A percentile compares a stretch with the other conserved stretches of the same genome.
phyloP scores from a whole-genome alignment of 108 stramenopile genomes.

The Aureococcus anophagefferens region DNA sequence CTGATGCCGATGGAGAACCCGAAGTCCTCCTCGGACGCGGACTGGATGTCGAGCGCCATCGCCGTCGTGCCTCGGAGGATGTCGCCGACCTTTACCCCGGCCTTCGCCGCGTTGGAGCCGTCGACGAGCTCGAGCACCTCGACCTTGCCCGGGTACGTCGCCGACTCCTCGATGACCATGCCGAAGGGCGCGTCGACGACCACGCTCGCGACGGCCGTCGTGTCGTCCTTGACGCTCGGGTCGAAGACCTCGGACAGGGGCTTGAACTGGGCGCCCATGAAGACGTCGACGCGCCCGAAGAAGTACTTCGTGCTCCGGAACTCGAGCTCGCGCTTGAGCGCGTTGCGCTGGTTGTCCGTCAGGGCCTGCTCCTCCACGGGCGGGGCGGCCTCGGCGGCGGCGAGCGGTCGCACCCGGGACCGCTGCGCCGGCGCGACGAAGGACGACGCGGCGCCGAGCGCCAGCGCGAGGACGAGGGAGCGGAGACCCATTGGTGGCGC shows the following conservation, averaged over 20 bases:
- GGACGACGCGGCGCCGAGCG: background rate
- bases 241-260: background rate
- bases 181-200: background rate
- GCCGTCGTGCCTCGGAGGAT: background rate
- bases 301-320: background rate
- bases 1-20: background rate
- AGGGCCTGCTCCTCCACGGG: too few species aligned
- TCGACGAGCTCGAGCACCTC: background rate
- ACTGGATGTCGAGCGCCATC: background rate
- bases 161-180: constrained; percentile 5
- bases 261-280: background rate
- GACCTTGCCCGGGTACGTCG: background rate
- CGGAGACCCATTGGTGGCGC: too few species aligned
- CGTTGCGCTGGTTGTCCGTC: background rate
- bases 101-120: constrained; percentile 1
- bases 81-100: background rate
- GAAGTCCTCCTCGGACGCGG: background rate
- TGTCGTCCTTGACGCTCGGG: background rate
- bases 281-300: background rate
- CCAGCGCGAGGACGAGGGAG: background rate
- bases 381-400: background rate
- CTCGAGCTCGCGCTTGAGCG: background rate
- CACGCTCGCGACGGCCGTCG: background rate
- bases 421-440: background rate
- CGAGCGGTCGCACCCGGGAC: background rate